phyloP scores from a whole-genome alignment of 306 rosid species.

The Senna siamea region DNA sequence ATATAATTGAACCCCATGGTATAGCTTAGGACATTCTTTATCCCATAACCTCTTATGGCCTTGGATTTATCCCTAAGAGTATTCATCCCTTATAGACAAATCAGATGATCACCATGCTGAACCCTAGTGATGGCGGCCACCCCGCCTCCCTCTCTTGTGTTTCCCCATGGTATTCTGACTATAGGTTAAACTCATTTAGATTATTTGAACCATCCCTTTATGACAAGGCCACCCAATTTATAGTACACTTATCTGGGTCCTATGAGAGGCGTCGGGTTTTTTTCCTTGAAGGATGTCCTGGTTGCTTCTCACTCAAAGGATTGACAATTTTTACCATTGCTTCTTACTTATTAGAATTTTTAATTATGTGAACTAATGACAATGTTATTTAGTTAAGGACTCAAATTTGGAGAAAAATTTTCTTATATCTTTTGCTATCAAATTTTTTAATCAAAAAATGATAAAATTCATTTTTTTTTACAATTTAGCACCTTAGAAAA shows the following conservation, averaged over 20 bases:
- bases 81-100: too few relatives aligned
- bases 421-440: too few relatives aligned
- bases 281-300: slow-evolving; percentile 45
- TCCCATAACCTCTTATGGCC: slow-evolving; percentile 65
- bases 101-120: too few relatives aligned
- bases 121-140: too few relatives aligned
- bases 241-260: slow-evolving; percentile 47
- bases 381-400: too few relatives aligned
- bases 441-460: too few relatives aligned
- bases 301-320: slow-evolving; percentile 54
- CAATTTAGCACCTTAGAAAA: too few relatives aligned
- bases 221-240: slow-evolving; percentile 47
- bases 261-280: too few relatives aligned
- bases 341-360: not conserved
- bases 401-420: too few relatives aligned
- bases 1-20: slow-evolving; percentile 43
- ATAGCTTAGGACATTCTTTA: slow-evolving; percentile 47
- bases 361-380: too few relatives aligned
- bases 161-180: slow-evolving; percentile 47
- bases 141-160: too few relatives aligned
- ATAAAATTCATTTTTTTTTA: too few relatives aligned
- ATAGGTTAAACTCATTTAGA: slow-evolving; percentile 48
- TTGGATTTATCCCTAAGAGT: slow-evolving; percentile 53
- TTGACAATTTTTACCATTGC: not conserved
- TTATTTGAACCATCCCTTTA: slow-evolving; percentile 43